Base-by-base conservation (phyloP, 192 early-diverging fungal genomes). In the Geranomyces michiganensis region DNA sequence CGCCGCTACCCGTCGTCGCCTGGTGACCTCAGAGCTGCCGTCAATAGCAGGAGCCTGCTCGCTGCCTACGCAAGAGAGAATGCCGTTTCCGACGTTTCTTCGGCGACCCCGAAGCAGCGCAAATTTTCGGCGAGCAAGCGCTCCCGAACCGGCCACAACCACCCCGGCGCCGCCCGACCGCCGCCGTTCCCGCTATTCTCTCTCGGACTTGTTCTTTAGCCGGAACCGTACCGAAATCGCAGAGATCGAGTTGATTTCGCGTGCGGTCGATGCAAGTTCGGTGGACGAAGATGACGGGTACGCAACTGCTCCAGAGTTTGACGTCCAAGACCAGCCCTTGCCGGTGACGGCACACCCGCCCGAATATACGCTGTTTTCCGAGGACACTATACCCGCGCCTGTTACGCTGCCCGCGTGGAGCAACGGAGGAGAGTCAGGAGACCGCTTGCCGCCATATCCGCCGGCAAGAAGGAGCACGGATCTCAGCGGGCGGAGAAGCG, bases 281-380 rank as follows among this genome's bases (percentile, higher is more conserved):
- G 4, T 53, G 7, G n/a, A 53, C 51, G n/a, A 53, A 4, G 7
- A n/a, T 53, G 51, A n/a, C 15, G n/a, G 51, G n/a, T 26, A 53
- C 24, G 19, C 6, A 53, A 26, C 4, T 7, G 51, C 19, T 53
- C 7, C n/a, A 7, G 51, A n/a, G 51, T 24, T 53, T 53, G 24
- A 2, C 24, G 51, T n/a, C 17, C 3, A 26, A 3, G 51, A 26
- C 19, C 51, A 26, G 51, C 17, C 4, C 24, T 3, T n/a, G 6
- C 19, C 51, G 17, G 6, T 7, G 4, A 53, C 51, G 6, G 24
- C n/a, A 3, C 15, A 6, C 3, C 51, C 51, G 24, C 51, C 51
- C 51, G 51, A 53, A 17, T 53, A 53, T 53, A 15, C 51, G 24
- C n/a, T 53, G 51, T 53, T n/a, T 53, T 15, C 51, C 19, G 51